These are phyloP conservation scores for Pleurotus djamor DNA, from an alignment of 768 basidiomycete genomes.

Conservation along the genomic window DNA sequence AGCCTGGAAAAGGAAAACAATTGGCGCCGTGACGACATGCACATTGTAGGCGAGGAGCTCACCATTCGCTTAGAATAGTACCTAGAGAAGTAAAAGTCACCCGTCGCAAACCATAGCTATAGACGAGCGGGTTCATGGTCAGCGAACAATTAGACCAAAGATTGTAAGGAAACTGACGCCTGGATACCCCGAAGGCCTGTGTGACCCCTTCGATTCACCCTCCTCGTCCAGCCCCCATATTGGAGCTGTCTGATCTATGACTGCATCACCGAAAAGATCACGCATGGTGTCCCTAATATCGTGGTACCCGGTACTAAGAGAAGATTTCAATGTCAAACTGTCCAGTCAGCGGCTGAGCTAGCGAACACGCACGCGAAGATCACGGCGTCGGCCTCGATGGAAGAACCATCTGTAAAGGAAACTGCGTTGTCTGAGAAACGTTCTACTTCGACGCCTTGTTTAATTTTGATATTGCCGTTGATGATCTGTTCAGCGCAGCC, in stretches of 20 bases:
- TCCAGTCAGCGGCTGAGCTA: background rate
- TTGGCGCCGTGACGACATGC: too few species aligned
- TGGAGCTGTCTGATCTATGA: slow-evolving; percentile 23
- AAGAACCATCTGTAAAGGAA: slow-evolving; percentile 35
- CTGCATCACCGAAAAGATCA: slow-evolving; percentile 30
- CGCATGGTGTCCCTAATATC: slow-evolving; percentile 25
- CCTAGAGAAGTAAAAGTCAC: slow-evolving; percentile 29
- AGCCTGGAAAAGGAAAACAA: background rate
- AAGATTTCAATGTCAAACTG: background rate
- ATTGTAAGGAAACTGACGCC: slow-evolving; percentile 24
- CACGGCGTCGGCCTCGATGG: slow-evolving; percentile 38
- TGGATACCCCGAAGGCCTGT: slow-evolving; percentile 39
- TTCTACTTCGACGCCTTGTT: slow-evolving; percentile 45
- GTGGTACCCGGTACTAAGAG: slow-evolving; percentile 22
- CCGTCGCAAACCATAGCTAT: slow-evolving; percentile 39
- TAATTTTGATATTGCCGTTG: slow-evolving; percentile 55
- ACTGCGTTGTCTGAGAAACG: slow-evolving; percentile 29
- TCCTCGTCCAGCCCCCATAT: slow-evolving; percentile 41
- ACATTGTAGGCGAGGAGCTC: background rate
- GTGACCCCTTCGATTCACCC: slow-evolving; percentile 33
- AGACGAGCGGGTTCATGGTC: background rate
- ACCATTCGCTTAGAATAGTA: slow-evolving; percentile 35
- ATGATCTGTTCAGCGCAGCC: slow-evolving; percentile 51
- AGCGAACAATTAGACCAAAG: background rate
- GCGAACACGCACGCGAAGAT: slow-evolving; percentile 35